These are phyloP conservation scores for Citrus hindsii DNA, from an alignment of 345 rosid species.

Conservation along the genomic window DNA sequence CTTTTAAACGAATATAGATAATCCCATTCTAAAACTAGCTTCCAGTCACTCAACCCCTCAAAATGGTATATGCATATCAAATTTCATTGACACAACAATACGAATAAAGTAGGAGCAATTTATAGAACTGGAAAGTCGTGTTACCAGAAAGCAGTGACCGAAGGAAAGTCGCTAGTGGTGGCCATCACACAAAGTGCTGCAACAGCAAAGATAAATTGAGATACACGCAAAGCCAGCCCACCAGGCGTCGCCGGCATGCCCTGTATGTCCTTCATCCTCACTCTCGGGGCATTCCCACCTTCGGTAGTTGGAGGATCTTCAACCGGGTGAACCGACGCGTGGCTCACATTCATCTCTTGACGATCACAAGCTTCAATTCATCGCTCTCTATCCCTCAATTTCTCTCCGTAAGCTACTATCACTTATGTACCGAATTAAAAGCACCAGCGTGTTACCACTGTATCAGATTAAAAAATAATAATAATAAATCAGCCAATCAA, in stretches of 20 bases:
- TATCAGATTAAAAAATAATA: neutral
- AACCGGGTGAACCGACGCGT: constrained; percentile 72
- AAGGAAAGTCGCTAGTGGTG: constrained; percentile 65
- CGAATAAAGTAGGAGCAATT: neutral
- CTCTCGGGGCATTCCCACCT: constrained; percentile 46
- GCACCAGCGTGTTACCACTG: neutral
- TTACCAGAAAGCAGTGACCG: constrained; percentile 73
- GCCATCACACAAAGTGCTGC: constrained; percentile 64
- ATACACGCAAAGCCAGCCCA: constrained; percentile 52
- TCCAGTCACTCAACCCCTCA: neutral
- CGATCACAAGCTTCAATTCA: constrained; percentile 33
- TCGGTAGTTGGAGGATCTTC: constrained; percentile 58
- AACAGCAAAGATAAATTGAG: constrained; percentile 63
- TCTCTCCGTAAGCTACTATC: neutral
- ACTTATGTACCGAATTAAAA: neutral
- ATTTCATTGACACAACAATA: neutral
- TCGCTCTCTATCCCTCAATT: constrained; percentile 7
- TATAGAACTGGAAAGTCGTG: neutral
- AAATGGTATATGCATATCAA: neutral
- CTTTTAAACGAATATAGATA: neutral
- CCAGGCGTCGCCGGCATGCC: constrained; percentile 77
- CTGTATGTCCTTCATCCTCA: constrained; percentile 66
- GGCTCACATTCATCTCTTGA: constrained; percentile 80
- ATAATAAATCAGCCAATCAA: neutral
- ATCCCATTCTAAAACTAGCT: neutral